Percentiles rank a stretch among this genome's conserved stretches.
Conservation (phyloP, 2,329 filamentous ascomycete genomes). For the Microsporum ferrugineum region DNA sequence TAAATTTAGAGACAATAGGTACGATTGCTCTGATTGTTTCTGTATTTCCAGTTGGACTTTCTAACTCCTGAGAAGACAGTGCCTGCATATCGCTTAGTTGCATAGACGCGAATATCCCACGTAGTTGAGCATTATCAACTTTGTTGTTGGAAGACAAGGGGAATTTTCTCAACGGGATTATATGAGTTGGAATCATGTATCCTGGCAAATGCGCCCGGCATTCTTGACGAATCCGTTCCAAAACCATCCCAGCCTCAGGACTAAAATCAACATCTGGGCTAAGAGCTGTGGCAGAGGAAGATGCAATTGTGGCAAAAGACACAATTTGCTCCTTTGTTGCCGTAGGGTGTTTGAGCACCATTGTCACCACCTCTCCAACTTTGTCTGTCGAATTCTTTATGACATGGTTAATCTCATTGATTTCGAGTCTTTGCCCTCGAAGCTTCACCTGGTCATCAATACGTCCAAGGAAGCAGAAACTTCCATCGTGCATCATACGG, state of each 20-base stretch:
- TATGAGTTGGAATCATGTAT: constrained; percentile 87
- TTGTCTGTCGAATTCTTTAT: constrained; percentile 51
- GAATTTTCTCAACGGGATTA: constrained; percentile 58
- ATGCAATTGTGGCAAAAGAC: constrained; percentile 49
- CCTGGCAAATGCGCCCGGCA: constrained; percentile 60
- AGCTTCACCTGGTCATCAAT: constrained; percentile 89
- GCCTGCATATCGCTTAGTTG: constrained; percentile 50
- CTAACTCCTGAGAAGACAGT: constrained; percentile 32
- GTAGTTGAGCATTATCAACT: constrained; percentile 61
- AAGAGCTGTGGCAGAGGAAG: constrained; percentile 3
- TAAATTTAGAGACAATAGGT: constrained; percentile 43
- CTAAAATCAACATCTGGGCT: constrained; percentile 28
- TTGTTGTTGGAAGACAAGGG: constrained; percentile 87
- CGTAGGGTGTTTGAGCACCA: constrained; percentile 59
- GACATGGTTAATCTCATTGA: constrained; percentile 80
- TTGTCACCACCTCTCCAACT: constrained; percentile 60
- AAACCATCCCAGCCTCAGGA: constrained; percentile 13
- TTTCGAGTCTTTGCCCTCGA: constrained; percentile 75
- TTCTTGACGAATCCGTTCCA: constrained; percentile 40
- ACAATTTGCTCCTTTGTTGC: constrained; percentile 75
- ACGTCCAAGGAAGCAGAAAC: constrained; percentile 77
- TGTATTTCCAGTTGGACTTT: constrained; percentile 22
- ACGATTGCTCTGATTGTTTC: constrained; percentile 40
- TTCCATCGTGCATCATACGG: constrained; percentile 64
- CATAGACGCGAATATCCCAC: constrained; percentile 52